phyloP scores from a whole-genome alignment of 345 rosid species.

The Ailanthus altissimus region DNA sequence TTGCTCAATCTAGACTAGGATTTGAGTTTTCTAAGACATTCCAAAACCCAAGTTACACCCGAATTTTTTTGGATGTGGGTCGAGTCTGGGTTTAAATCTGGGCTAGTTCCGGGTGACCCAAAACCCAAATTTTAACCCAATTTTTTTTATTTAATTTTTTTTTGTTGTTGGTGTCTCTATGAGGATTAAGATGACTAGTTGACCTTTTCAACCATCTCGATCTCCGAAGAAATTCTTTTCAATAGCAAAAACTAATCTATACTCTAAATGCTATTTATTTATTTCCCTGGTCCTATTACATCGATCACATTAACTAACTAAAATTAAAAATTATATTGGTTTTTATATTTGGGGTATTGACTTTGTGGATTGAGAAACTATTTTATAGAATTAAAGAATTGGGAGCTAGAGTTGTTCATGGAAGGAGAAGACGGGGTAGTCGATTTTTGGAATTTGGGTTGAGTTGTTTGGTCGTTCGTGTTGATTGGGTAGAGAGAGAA shows the following conservation, averaged over 20 bases:
- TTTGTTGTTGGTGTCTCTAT: conserved; percentile 19
- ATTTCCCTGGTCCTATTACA: not conserved
- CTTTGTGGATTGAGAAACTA: conserved; percentile 18
- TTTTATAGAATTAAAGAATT: not conserved
- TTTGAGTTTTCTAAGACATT: too few species aligned
- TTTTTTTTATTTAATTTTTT: too few species aligned
- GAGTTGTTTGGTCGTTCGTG: conserved; percentile 38
- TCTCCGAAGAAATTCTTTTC: conserved; percentile 83
- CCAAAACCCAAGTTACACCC: too few species aligned
- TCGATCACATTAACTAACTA: not conserved
- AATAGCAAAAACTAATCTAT: not conserved
- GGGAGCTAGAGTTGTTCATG: conserved; percentile 47
- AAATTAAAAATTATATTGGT: not conserved
- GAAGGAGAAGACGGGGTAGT: conserved; percentile 25
- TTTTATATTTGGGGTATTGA: conserved; percentile 21
- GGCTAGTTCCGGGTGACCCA: too few species aligned
- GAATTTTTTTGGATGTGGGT: too few species aligned
- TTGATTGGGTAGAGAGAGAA: conserved; percentile 38
- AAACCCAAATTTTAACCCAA: too few species aligned
- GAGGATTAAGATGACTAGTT: conserved; percentile 30
- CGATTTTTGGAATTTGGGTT: not conserved
- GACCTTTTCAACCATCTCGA: conserved; percentile 86
- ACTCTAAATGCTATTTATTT: not conserved
- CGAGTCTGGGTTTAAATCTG: too few species aligned
- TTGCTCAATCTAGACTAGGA: too few species aligned